phyloP scores from a whole-genome alignment of 2,329 filamentous ascomycete genomes.

The Paracamarosporium sp. region DNA sequence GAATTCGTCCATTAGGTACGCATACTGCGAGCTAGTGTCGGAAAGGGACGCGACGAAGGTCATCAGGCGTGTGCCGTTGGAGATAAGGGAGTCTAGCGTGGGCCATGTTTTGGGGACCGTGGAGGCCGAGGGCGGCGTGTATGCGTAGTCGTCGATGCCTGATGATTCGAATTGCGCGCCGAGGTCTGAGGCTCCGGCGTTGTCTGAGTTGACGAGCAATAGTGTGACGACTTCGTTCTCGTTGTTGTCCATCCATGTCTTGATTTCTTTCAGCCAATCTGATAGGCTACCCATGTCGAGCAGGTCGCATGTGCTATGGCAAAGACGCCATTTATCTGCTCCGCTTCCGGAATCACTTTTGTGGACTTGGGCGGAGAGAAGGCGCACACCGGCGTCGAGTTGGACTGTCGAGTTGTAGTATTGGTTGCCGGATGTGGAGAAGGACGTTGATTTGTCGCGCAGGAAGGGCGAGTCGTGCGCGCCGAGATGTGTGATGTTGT shows the following conservation, averaged over 20 bases:
- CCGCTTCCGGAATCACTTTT: conserved; percentile 52
- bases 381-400: conserved; percentile 72
- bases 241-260: conserved; percentile 72
- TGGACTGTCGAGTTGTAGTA: conserved; percentile 75
- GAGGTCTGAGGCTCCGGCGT: conserved; percentile 62
- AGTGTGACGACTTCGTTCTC: conserved; percentile 78
- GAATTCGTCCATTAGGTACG: conserved; percentile 71
- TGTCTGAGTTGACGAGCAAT: conserved; percentile 74
- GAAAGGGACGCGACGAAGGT: conserved; percentile 68
- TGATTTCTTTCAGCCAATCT: conserved; percentile 69
- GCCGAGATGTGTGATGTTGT: conserved; percentile 78
- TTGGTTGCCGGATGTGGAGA: conserved; percentile 74
- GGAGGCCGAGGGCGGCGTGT: conserved; percentile 45
- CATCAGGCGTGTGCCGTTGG: conserved; percentile 68
- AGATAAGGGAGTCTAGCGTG: conserved; percentile 73
- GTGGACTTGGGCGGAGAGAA: conserved; percentile 77
- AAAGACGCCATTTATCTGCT: conserved; percentile 64
- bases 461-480: conserved; percentile 78
- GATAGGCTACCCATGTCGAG: conserved; percentile 73
- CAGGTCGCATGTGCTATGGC: conserved; percentile 71
- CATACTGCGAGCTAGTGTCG: conserved; percentile 45
- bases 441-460: conserved; percentile 66
- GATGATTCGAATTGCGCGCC: conserved; percentile 54
- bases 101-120: conserved; percentile 68
- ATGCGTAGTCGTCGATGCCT: conserved; percentile 68